Evolutionary conservation across 2,329 filamentous ascomycete species (phyloP).

Genomic region (Alternaria sp.): DNA sequence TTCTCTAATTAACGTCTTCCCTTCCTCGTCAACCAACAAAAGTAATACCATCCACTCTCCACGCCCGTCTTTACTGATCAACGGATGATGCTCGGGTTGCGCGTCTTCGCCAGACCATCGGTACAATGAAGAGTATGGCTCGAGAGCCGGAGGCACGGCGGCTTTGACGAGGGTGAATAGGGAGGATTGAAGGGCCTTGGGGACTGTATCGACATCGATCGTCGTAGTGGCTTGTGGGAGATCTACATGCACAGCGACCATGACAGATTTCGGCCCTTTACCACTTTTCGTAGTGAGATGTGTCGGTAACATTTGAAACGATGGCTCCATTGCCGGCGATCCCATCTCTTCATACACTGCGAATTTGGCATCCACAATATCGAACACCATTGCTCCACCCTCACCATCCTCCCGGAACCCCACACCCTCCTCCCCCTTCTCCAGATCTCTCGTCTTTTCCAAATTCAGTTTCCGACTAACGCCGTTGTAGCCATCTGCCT

Average conservation of each 20-base stretch:
- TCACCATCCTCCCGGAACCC: neutral
- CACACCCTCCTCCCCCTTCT: neutral
- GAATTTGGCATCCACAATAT: conserved; percentile 5
- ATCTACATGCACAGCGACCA: neutral
- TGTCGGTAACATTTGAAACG: neutral
- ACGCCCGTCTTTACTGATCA: conserved; percentile 14
- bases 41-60: conserved; percentile 23
- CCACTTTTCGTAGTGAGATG: neutral
- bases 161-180: neutral
- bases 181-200: neutral
- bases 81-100: conserved; percentile 28
- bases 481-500: neutral
- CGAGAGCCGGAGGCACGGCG: conserved; percentile 2
- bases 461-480: conserved; percentile 10
- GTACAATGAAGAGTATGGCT: conserved; percentile 15
- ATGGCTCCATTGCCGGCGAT: neutral
- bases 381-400: conserved; percentile 1
- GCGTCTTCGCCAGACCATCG: conserved; percentile 15
- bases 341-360: conserved; percentile 6
- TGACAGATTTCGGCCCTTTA: neutral
- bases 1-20: neutral
- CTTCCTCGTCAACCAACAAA: conserved; percentile 12
- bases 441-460: neutral
- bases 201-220: neutral
- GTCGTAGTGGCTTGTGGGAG: neutral